Evolutionary conservation across 2,329 filamentous ascomycete species (phyloP).

Genomic region (Fusarium beomiforme): DNA sequence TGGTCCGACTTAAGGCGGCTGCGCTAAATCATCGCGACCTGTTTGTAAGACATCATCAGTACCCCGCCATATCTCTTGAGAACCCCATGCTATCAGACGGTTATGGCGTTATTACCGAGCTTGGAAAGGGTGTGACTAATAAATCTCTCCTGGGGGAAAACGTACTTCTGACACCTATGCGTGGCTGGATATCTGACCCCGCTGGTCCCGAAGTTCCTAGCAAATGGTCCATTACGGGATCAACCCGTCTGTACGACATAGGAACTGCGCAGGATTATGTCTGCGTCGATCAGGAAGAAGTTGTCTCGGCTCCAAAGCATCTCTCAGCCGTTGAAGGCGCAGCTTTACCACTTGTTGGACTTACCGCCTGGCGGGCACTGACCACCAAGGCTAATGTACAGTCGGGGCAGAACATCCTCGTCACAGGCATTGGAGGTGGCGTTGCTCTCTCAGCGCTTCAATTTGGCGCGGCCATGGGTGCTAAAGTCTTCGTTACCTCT

Average conservation of each 20-base stretch:
- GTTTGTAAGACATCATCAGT: background rate
- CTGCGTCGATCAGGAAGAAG: background rate
- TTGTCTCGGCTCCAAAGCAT: background rate
- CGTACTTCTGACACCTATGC: background rate
- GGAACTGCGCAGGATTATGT: background rate
- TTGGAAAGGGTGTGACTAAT: background rate
- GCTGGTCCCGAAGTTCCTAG: background rate
- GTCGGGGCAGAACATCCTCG: background rate
- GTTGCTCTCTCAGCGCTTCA: background rate
- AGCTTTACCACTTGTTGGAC: background rate
- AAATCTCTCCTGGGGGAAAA: background rate
- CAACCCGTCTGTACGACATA: background rate
- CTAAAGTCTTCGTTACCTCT: background rate
- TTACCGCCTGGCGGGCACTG: background rate
- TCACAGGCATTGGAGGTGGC: background rate
- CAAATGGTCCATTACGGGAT: background rate
- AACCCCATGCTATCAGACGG: background rate
- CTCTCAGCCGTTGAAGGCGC: background rate
- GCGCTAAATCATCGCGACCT: background rate
- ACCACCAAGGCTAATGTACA: background rate
- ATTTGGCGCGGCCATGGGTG: background rate
- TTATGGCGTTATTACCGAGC: background rate
- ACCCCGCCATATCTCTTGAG: background rate
- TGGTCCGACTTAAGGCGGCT: background rate
- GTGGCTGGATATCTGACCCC: background rate